A percentile compares a stretch with the other conserved stretches of the same genome.
Conservation (phyloP, 2,329 filamentous ascomycete genomes). For the Coniochaeta prunicola region DNA sequence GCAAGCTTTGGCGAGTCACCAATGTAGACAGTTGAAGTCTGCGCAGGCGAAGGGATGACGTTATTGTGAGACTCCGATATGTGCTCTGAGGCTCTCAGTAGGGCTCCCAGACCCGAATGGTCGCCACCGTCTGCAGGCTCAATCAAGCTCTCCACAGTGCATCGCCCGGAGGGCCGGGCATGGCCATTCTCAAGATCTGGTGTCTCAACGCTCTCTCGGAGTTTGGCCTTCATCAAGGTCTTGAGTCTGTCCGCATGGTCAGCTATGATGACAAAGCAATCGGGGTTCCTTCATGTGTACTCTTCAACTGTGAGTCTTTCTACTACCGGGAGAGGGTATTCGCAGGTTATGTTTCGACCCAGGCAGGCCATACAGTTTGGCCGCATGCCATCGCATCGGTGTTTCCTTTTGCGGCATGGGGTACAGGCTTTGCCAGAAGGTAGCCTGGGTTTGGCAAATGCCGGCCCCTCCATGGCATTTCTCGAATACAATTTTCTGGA, state of each 20-base stretch:
- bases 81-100: conserved; percentile 2
- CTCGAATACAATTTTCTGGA: not conserved
- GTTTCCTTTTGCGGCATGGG: conserved; percentile 4
- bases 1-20: not conserved
- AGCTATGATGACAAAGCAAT: not conserved
- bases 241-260: conserved; percentile 3
- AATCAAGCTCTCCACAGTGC: not conserved
- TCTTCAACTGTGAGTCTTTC: conserved; percentile 5
- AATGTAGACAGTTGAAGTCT: not conserved
- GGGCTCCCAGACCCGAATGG: not conserved
- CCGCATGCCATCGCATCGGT: conserved; percentile 5
- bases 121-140: not conserved
- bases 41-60: not conserved
- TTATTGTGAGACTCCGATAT: not conserved
- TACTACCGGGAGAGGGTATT: not conserved
- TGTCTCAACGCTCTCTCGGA: not conserved
- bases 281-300: not conserved
- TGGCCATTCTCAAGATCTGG: not conserved
- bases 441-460: conserved; percentile 3
- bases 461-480: not conserved
- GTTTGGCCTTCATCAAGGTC: conserved; percentile 6
- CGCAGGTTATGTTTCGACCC: conserved; percentile 3
- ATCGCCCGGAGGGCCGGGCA: not conserved
- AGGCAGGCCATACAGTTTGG: conserved; percentile 5
- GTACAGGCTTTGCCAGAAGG: conserved; percentile 6